A percentile compares a stretch with the other conserved stretches of the same genome.
Conservation (phyloP, 1,139 yeast species). For the Nakaseomyces bracarensis region DNA sequence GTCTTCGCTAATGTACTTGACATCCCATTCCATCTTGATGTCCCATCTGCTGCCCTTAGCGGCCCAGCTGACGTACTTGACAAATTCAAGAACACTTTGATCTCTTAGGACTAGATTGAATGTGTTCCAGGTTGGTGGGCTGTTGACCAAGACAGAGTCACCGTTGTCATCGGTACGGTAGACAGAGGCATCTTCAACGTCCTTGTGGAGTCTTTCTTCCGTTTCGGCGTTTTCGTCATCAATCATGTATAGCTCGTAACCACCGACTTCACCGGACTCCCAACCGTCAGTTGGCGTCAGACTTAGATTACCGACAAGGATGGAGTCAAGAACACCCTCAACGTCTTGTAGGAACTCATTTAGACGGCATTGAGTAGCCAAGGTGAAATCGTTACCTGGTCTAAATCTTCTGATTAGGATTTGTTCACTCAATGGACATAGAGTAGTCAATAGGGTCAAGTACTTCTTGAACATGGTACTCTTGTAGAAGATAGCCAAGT, state of each 20-base stretch:
- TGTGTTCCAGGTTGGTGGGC: slow-evolving; percentile 79
- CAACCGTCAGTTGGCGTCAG: slow-evolving; percentile 76
- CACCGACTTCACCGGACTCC: slow-evolving; percentile 86
- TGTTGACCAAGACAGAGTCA: slow-evolving; percentile 72
- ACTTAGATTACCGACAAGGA: slow-evolving; percentile 55
- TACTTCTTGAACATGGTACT: slow-evolving; percentile 63
- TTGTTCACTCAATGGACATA: slow-evolving; percentile 58
- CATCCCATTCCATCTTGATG: slow-evolving; percentile 70
- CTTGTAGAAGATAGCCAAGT: slow-evolving; percentile 51
- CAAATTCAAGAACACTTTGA: slow-evolving; percentile 74
- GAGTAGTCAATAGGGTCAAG: slow-evolving; percentile 55
- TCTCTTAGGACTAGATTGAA: slow-evolving; percentile 75
- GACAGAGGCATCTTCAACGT: slow-evolving; percentile 36
- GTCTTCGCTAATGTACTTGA: slow-evolving; percentile 39
- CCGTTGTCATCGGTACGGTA: slow-evolving; percentile 50
- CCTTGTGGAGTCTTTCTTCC: slow-evolving; percentile 18
- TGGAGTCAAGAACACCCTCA: slow-evolving; percentile 32
- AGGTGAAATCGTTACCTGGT: slow-evolving; percentile 88
- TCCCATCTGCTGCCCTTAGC: slow-evolving; percentile 97
- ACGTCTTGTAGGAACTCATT: slow-evolving; percentile 32
- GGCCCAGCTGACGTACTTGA: slow-evolving; percentile 80
- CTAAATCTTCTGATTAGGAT: slow-evolving; percentile 76
- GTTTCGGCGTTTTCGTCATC: slow-evolving; percentile 45
- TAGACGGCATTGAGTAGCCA: slow-evolving; percentile 69
- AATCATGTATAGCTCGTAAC: slow-evolving; percentile 85